A percentile compares a stretch with the other conserved stretches of the same genome.
These are phyloP conservation scores for barley (Hordeum vulgare) DNA, from an alignment of 176 grass and related monocot species.

Conservation along the genomic window MorexV3_pseudomolecules_assembly NC_058523.1:31017267-31017766, in stretches of 20 bases:
- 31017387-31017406: slow-evolving; percentile 95
- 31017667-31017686: no score
- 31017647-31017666: no score
- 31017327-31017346: not conserved
- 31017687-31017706: no score
- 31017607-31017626: no score
- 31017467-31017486: not conserved
- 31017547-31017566: slow-evolving; percentile 95
- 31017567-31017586: slow-evolving; percentile 99
- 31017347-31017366: slow-evolving; percentile 64
- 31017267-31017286: not conserved
- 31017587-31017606: slow-evolving; percentile 97
- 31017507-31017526: slow-evolving; percentile 28
- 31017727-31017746: no score
- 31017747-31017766: no score
- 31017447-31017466: slow-evolving; percentile 1
- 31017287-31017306: not conserved
- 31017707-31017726: no score
- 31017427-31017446: slow-evolving; percentile 92
- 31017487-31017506: not conserved
- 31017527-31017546: slow-evolving; percentile 92
- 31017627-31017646: no score
- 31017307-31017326: not conserved
- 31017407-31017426: slow-evolving; percentile 85
- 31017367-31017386: slow-evolving; percentile 81